Conservation (phyloP, 148 eudicot species). For the Rhododendron griersonianum region DNA sequence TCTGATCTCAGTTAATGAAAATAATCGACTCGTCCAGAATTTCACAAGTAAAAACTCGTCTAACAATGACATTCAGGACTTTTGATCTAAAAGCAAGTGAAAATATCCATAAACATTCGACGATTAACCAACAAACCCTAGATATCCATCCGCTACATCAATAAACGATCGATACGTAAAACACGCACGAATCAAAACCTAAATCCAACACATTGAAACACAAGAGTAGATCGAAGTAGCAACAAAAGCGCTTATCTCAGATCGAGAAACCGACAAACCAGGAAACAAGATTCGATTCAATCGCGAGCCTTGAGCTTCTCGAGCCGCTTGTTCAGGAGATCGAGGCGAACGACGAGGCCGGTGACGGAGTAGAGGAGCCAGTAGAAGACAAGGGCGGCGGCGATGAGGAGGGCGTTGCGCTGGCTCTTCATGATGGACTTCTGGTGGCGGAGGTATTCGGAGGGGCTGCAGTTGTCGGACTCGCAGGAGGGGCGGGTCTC, state of each 20-base stretch:
- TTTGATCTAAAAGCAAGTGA: background rate
- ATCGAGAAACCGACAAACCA: background rate
- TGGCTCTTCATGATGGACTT: slow-evolving; percentile 74
- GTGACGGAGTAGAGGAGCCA: slow-evolving; percentile 79
- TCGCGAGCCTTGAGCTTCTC: slow-evolving; percentile 55
- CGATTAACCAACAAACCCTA: background rate
- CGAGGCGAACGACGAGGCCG: slow-evolving; percentile 47
- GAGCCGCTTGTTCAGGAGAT: slow-evolving; percentile 54
- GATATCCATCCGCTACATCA: background rate
- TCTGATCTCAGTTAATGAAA: background rate
- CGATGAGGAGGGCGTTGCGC: slow-evolving; percentile 71
- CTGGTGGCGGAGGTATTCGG: slow-evolving; percentile 87
- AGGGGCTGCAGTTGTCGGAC: slow-evolving; percentile 45
- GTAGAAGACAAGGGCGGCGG: slow-evolving; percentile 63
- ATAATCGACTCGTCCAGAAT: background rate
- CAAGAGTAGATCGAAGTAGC: background rate
- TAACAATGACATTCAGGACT: background rate
- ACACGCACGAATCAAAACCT: background rate
- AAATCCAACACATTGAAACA: background rate
- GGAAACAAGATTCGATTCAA: slow-evolving; percentile 1
- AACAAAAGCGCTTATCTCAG: slow-evolving; percentile 6
- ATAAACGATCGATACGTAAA: background rate
- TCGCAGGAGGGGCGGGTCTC: slow-evolving; percentile 56
- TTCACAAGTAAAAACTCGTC: background rate
- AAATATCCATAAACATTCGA: background rate